Evolutionary conservation across 148 eudicot genomes (phyloP).

Genomic region (Beta vulgaris): DNA sequence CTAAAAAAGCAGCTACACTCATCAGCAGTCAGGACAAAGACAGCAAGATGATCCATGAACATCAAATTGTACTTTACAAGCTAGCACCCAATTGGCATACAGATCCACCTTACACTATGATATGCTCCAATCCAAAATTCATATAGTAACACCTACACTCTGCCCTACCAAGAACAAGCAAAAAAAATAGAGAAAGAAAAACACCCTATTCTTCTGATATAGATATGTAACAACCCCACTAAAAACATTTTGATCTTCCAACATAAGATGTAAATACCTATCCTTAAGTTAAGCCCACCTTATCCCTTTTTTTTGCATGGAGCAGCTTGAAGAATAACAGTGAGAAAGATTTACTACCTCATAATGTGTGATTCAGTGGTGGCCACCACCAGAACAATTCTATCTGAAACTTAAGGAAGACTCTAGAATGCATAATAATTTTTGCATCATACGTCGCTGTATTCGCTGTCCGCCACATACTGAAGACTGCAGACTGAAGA

Average conservation of each 20-base stretch:
- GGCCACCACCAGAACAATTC: neutral
- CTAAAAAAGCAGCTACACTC: neutral
- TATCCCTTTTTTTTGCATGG: neutral
- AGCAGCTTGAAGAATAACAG: neutral
- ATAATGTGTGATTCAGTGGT: neutral
- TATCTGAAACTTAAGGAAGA: neutral
- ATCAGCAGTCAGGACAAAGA: neutral
- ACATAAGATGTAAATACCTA: neutral
- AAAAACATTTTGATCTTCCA: neutral
- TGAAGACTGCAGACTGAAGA: neutral
- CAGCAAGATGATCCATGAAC: neutral
- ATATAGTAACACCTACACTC: neutral
- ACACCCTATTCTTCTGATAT: neutral
- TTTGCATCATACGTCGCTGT: neutral
- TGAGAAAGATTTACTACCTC: neutral
- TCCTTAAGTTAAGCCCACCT: neutral
- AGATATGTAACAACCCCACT: slow-evolving; percentile 10
- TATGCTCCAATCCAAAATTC: neutral
- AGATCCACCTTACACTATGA: neutral
- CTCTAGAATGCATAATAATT: neutral
- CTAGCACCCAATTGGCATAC: neutral
- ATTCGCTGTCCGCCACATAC: slow-evolving; percentile 3
- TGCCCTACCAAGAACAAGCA: slow-evolving; percentile 7
- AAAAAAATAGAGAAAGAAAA: neutral
- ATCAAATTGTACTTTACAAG: neutral